Conservation (phyloP, 2,329 filamentous ascomycete genomes). For the Venturia asperata region DNA sequence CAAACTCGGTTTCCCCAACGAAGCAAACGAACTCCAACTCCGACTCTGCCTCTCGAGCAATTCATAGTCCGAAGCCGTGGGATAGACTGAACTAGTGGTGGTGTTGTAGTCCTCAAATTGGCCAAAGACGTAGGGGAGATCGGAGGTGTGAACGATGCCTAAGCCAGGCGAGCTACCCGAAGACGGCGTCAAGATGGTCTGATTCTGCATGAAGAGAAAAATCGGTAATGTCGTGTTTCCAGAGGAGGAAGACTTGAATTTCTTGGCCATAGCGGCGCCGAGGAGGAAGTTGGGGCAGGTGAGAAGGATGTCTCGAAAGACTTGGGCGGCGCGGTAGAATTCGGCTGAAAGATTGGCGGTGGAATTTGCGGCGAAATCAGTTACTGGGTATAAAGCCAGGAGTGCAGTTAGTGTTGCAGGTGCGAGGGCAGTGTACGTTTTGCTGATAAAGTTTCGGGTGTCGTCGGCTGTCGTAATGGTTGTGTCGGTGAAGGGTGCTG, state of each 20-base stretch:
- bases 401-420: constrained; percentile 43
- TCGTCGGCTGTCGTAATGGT: constrained; percentile 27
- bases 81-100: not conserved
- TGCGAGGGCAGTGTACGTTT: constrained; percentile 36
- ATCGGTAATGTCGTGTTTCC: constrained; percentile 14
- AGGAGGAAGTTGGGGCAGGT: constrained; percentile 50
- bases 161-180: constrained; percentile 19
- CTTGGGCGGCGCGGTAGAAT: constrained; percentile 38
- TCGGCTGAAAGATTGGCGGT: constrained; percentile 39
- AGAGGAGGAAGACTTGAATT: constrained; percentile 40
- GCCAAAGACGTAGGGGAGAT: not conserved
- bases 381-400: constrained; percentile 41
- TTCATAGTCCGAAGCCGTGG: not conserved
- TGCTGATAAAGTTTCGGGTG: constrained; percentile 29
- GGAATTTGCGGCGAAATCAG: constrained; percentile 37
- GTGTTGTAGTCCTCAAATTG: not conserved
- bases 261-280: constrained; percentile 46
- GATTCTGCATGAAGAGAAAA: constrained; percentile 22
- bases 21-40: constrained; percentile 1
- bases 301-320: constrained; percentile 39
- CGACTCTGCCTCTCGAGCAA: not conserved
- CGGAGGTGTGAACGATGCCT: not conserved
- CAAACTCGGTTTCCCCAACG: constrained; percentile 38
- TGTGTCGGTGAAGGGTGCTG: constrained; percentile 38
- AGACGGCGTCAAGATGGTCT: constrained; percentile 23